These are phyloP conservation scores for Yarrowia osloensis DNA, from an alignment of 805 yeast genomes.

Conservation along the genomic window DNA sequence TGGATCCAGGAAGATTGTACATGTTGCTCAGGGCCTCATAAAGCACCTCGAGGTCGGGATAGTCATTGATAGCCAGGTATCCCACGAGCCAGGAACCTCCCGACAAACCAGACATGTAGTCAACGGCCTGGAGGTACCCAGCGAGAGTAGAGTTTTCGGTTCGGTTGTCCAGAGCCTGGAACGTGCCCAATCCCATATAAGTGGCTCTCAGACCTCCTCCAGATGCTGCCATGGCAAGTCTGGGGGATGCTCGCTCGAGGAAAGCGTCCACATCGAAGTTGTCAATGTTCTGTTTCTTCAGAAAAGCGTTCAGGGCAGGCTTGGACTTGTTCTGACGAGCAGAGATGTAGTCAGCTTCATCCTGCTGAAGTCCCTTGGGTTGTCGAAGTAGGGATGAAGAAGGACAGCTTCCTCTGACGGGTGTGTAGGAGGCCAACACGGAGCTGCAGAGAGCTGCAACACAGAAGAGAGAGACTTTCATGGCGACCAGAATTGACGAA, in stretches of 20 bases:
- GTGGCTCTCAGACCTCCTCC: slow-evolving; percentile 94
- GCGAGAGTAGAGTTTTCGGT: slow-evolving; percentile 52
- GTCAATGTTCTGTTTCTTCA: not conserved
- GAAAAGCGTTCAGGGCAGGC: not conserved
- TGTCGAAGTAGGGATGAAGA: not conserved
- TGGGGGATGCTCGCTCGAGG: not conserved
- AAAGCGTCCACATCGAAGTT: not conserved
- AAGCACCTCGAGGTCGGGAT: not conserved
- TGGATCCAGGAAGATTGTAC: not conserved
- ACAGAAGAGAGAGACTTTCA: not conserved
- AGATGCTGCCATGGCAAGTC: slow-evolving; percentile 38
- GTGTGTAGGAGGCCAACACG: not conserved
- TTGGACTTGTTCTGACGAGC: not conserved
- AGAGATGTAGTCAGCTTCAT: not conserved
- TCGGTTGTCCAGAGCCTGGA: slow-evolving; percentile 76
- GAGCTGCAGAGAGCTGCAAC: not conserved
- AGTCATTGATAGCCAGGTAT: slow-evolving; percentile 60
- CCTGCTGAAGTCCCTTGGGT: not conserved
- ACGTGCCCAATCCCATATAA: slow-evolving; percentile 79
- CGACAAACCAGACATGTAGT: slow-evolving; percentile 74
- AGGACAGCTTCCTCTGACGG: not conserved
- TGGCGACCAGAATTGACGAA: not conserved
- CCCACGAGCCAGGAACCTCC: slow-evolving; percentile 84
- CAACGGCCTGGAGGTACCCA: slow-evolving; percentile 68
- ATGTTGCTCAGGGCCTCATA: not conserved